Evolutionary conservation across 148 eudicot genomes (phyloP).

Genomic region (Mesembryanthemum crystallinum): DNA sequence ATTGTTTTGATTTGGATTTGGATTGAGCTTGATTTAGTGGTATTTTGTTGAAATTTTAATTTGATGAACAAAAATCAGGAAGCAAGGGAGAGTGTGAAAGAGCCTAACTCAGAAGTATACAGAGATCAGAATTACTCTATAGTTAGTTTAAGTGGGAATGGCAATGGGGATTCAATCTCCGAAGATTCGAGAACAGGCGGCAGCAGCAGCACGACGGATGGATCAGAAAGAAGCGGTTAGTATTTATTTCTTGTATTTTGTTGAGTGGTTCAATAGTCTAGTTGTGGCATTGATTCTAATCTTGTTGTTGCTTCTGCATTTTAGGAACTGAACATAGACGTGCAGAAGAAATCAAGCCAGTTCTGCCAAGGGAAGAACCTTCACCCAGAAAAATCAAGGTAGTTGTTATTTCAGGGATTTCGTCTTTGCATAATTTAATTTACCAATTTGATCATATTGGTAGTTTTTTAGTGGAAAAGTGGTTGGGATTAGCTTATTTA

Average conservation of each 20-base stretch:
- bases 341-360: constrained; percentile 28
- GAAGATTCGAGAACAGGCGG: constrained; percentile 31
- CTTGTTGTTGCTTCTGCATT: constrained; percentile 9
- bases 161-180: constrained; percentile 22
- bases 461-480: constrained; percentile 2
- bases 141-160: constrained; percentile 31
- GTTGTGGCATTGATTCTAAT: constrained; percentile 9
- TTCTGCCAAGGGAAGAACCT: constrained; percentile 28
- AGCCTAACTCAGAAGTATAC: constrained; percentile 63
- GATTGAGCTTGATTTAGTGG: constrained; percentile 24
- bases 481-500: background rate
- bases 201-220: constrained; percentile 19
- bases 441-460: background rate
- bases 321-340: constrained; percentile 33
- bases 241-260: constrained; percentile 15
- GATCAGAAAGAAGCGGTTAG: constrained; percentile 49
- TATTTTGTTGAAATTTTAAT: background rate
- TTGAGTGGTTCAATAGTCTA: background rate
- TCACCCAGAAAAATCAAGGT: constrained; percentile 41
- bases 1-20: constrained; percentile 10
- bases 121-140: constrained; percentile 49
- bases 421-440: no score
- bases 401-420: background rate
- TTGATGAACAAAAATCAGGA: constrained; percentile 44
- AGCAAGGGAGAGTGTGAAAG: constrained; percentile 48